Evolutionary conservation across 805 yeast genomes (phyloP).

Genomic region (Ogataea nakhonphanomensis): DNA sequence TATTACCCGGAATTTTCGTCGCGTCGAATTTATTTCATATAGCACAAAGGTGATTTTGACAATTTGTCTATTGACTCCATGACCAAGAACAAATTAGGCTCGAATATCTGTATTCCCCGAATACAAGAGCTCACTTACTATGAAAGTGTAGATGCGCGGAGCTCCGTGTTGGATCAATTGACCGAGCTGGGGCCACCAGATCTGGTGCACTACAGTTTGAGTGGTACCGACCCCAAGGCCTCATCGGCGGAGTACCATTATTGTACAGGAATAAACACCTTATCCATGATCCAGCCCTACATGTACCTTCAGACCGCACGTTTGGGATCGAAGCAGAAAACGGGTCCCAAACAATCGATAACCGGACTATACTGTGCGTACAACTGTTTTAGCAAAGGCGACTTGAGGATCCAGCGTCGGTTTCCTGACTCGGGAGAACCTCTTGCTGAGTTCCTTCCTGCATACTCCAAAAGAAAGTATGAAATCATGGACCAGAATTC

Average conservation of each 20-base stretch:
- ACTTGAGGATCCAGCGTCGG: constrained; percentile 62
- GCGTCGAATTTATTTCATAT: constrained; percentile 5
- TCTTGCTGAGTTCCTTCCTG: constrained; percentile 45
- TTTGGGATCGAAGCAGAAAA: constrained; percentile 32
- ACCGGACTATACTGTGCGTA: constrained; percentile 61
- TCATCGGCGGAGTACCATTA: constrained; percentile 48
- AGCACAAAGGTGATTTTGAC: no score
- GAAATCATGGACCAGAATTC: constrained; percentile 40
- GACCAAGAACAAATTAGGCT: constrained; percentile 12
- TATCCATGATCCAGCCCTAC: constrained; percentile 51
- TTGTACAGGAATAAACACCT: constrained; percentile 50
- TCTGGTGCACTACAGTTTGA: constrained; percentile 44
- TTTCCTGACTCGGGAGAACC: constrained; percentile 46
- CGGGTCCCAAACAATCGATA: constrained; percentile 29
- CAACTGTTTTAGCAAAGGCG: constrained; percentile 71
- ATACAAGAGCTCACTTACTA: constrained; percentile 48
- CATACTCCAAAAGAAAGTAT: constrained; percentile 36
- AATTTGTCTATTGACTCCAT: not conserved
- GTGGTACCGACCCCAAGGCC: no score
- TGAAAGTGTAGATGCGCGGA: constrained; percentile 51
- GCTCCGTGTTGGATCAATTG: constrained; percentile 39
- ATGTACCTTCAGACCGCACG: constrained; percentile 49
- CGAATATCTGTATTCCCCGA: constrained; percentile 28
- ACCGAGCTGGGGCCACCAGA: constrained; percentile 75
- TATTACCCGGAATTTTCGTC: constrained; percentile 9